Conservation (phyloP, 352 stramenopile genomes). For the Pythium grandisporangium region DNA sequence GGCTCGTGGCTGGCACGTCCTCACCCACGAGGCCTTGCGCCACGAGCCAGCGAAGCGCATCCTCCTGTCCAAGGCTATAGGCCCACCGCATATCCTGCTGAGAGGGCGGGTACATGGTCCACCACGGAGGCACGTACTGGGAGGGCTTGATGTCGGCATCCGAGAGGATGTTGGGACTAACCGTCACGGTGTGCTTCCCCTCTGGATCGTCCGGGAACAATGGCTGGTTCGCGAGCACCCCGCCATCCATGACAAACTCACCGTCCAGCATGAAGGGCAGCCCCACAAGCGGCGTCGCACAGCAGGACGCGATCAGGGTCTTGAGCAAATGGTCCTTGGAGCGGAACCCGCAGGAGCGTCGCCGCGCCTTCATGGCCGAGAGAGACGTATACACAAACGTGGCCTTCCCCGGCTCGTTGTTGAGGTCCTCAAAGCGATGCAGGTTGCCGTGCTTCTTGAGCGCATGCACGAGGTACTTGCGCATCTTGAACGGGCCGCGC, state of each 20-base stretch:
- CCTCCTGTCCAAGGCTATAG: slow-evolving; percentile 17
- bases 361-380: slow-evolving; percentile 24
- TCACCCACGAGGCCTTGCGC: slow-evolving; percentile 1
- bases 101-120: slow-evolving; percentile 27
- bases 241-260: slow-evolving; percentile 35
- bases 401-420: slow-evolving; percentile 17
- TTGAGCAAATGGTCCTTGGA: slow-evolving; percentile 27
- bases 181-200: slow-evolving; percentile 13
- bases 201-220: slow-evolving; percentile 10
- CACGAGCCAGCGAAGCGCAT: slow-evolving; percentile 10
- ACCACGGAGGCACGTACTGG: slow-evolving; percentile 30
- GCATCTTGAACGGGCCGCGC: slow-evolving; percentile 30
- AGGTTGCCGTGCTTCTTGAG: slow-evolving; percentile 20
- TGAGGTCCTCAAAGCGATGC: slow-evolving; percentile 17
- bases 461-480: slow-evolving; percentile 35
- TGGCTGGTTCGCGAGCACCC: slow-evolving; percentile 23
- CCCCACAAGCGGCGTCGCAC: slow-evolving; percentile 18
- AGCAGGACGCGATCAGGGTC: slow-evolving; percentile 40
- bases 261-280: slow-evolving; percentile 29
- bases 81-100: slow-evolving; percentile 22
- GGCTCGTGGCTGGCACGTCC: no score
- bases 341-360: slow-evolving; percentile 26
- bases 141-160: slow-evolving; percentile 32
- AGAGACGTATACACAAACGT: slow-evolving; percentile 48
- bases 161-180: slow-evolving; percentile 19